A percentile compares a stretch with the other conserved stretches of the same genome.
phyloP scores from a whole-genome alignment of 108 stramenopile genomes.

The Craspedostauros australis region DNA sequence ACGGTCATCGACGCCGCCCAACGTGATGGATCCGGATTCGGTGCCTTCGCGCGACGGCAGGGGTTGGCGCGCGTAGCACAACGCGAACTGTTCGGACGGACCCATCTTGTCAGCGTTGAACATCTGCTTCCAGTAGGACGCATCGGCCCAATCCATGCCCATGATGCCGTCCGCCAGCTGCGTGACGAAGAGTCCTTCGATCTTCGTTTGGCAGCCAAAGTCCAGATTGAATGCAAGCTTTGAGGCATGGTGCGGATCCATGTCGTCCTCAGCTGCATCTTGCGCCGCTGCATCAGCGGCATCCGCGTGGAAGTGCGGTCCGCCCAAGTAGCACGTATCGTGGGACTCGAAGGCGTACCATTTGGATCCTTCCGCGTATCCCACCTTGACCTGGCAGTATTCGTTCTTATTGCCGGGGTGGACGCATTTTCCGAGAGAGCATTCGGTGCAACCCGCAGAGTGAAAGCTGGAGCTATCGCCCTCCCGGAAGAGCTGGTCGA shows the following conservation, averaged over 20 bases:
- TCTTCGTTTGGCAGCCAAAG: conserved; percentile 91
- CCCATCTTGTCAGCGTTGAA: conserved; percentile 21
- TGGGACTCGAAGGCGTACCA: conserved; percentile 72
- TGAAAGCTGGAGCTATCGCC: conserved; percentile 15
- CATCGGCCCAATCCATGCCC: conserved; percentile 68
- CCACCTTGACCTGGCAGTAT: conserved; percentile 3
- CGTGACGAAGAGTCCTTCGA: conserved; percentile 91
- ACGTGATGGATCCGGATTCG: conserved; percentile 72
- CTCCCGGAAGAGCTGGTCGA: conserved; percentile 41
- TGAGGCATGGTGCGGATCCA: conserved; percentile 48
- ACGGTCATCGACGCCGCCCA: conserved; percentile 79
- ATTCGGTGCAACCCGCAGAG: conserved; percentile 11
- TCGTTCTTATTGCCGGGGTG: not conserved
- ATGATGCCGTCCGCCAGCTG: conserved; percentile 97
- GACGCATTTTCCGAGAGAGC: conserved; percentile 4
- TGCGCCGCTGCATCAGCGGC: conserved; percentile 10
- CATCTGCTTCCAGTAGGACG: conserved; percentile 71
- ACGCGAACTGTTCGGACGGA: conserved; percentile 31
- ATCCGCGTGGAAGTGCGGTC: conserved; percentile 36
- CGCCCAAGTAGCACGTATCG: conserved; percentile 67
- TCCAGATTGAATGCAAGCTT: conserved; percentile 54
- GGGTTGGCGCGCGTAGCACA: conserved; percentile 59
- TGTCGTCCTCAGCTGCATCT: conserved; percentile 25
- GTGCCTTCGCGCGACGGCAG: conserved; percentile 47
- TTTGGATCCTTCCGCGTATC: conserved; percentile 67